Base-by-base conservation (phyloP, 2,329 filamentous ascomycete species). In the Penicillium palitans region DNA sequence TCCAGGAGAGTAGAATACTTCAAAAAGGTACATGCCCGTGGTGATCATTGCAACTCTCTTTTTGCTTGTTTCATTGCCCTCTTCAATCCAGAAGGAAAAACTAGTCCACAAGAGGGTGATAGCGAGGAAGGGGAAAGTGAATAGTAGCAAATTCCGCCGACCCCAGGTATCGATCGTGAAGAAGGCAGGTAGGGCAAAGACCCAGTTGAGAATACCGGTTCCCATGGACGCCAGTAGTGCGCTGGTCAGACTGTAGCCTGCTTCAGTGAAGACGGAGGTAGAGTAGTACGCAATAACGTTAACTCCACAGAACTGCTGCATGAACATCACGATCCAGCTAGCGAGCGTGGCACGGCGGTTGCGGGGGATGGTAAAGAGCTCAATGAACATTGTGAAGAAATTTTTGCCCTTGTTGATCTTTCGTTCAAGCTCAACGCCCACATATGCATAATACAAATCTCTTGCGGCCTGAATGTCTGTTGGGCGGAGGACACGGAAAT, bases 131-230 rank as follows among this genome's bases (percentile, higher is more conserved):
- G 86, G 86, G 65, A 88, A 87, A 0, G 86, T 89, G 7, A 81
- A 80, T 1, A 88, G 75, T 1, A 88, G 77, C 6, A 89, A 76
- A 61, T 85, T 86, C 5, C 87, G 80, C 2, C 87, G 81, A 6
- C 87, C 87, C 65, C 84, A 88, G 0, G 81, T 87, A 68, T 89
- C 87, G 53, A 89, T 88, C 0, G 85, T 88, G 66, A 85, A 84
- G 54, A 88, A 79, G 1, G 85, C 85, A 0, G 85, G 84, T 10
- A 87, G 72, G 0, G 86, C 85, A 62, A 88, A 88, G 25, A 88
- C 72, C 76, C 83, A 88, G 67, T 89, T 88, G 68, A 88, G 78
- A 58, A 87, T 80, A 2, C 87, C 87, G 50, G 84, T 87, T 0
- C 86, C 86, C 59, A 88, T 80, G 0, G 85, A 87, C 0, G 84